Conservation (phyloP, 2,329 filamentous ascomycete genomes). For the Podosphaera aphanis region DNA sequence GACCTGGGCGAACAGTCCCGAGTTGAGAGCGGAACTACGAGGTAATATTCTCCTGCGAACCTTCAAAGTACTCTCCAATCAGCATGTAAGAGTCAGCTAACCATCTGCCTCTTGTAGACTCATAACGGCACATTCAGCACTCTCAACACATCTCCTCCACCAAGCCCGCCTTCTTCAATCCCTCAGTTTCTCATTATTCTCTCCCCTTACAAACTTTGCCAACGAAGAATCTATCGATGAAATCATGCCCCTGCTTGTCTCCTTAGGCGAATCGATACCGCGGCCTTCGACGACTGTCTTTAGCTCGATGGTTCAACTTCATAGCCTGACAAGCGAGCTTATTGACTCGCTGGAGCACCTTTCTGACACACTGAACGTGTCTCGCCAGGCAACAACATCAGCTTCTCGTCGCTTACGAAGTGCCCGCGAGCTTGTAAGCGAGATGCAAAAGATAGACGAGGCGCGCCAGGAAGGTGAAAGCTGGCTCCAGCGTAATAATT, state of each 20-base stretch:
- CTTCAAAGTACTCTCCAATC: neutral
- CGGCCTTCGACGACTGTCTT: slow-evolving; percentile 37
- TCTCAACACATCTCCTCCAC: slow-evolving; percentile 51
- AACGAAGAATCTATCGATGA: slow-evolving; percentile 42
- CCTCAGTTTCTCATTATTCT: slow-evolving; percentile 45
- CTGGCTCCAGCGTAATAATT: slow-evolving; percentile 63
- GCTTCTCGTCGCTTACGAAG: slow-evolving; percentile 59
- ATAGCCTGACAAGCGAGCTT: slow-evolving; percentile 47
- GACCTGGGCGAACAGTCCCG: slow-evolving; percentile 51
- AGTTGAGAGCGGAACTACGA: slow-evolving; percentile 47
- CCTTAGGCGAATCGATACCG: slow-evolving; percentile 43
- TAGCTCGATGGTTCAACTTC: slow-evolving; percentile 42
- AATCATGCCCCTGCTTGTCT: slow-evolving; percentile 42
- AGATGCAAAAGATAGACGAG: slow-evolving; percentile 66
- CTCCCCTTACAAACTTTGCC: slow-evolving; percentile 39
- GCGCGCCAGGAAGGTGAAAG: slow-evolving; percentile 57
- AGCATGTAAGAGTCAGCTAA: neutral
- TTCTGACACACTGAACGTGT: slow-evolving; percentile 85
- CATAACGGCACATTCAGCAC: slow-evolving; percentile 50
- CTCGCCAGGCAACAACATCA: slow-evolving; percentile 61
- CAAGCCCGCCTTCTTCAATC: slow-evolving; percentile 56
- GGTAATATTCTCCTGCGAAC: slow-evolving; percentile 23
- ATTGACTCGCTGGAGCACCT: slow-evolving; percentile 65
- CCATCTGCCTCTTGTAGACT: slow-evolving; percentile 29
- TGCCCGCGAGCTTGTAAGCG: slow-evolving; percentile 64